Conservation (phyloP, 1,284 basidiomycete species). For the Dichomitus squalens region DNA sequence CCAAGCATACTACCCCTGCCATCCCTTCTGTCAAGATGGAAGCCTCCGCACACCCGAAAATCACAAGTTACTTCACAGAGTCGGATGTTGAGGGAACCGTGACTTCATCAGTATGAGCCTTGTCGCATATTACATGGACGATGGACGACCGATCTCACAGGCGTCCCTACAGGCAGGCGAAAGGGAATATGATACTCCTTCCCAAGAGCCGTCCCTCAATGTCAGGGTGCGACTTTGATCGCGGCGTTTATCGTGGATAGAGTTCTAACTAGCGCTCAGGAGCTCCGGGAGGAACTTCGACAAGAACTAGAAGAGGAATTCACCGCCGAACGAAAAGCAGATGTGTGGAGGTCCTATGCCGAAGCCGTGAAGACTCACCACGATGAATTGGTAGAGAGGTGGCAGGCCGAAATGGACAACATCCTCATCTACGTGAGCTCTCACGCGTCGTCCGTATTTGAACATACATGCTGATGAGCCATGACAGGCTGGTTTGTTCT, state of each 20-base stretch:
- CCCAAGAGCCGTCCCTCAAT: neutral
- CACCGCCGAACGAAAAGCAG: neutral
- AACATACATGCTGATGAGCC: neutral
- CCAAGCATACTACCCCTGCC: too few species aligned
- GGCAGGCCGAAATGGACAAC: slow-evolving; percentile 6
- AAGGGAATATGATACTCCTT: too few species aligned
- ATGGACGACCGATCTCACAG: too few species aligned
- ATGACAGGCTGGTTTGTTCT: slow-evolving; percentile 4
- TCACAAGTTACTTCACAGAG: too few species aligned
- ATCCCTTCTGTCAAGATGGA: too few species aligned
- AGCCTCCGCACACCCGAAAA: too few species aligned
- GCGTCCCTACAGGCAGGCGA: too few species aligned
- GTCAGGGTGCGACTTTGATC: neutral
- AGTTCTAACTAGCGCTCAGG: neutral
- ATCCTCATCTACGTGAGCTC: slow-evolving; percentile 6
- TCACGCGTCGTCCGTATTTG: neutral
- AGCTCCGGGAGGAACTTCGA: neutral
- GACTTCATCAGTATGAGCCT: too few species aligned
- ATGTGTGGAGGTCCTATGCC: neutral
- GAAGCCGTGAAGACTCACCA: slow-evolving; percentile 1
- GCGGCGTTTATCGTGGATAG: too few species aligned
- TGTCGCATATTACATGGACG: too few species aligned
- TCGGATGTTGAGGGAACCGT: too few species aligned
- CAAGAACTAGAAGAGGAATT: neutral
- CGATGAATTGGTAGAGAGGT: slow-evolving; percentile 1